Base-by-base conservation (phyloP, 2,329 filamentous ascomycete genomes). In the Parastagonospora nodorum region DNA sequence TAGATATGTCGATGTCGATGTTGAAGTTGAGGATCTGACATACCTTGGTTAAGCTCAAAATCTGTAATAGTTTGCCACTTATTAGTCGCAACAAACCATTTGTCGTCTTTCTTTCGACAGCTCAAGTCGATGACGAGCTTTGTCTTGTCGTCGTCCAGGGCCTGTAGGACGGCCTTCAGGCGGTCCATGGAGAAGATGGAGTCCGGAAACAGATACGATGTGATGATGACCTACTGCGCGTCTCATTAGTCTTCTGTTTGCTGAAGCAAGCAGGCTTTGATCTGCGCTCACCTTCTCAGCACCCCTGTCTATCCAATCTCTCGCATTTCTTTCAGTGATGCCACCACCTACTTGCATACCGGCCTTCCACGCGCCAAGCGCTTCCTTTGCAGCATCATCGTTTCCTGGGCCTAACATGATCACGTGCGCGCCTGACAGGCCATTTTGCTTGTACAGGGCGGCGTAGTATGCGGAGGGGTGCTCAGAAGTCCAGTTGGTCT, bases 41-140 rank as follows among this genome's bases (percentile, higher is more conserved):
- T 76, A 92, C 93, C 89, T 81, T 89, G 80, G 57, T 88, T 93
- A 58, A 99, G 86, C 71, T 97, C 91, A 86, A 96, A 96, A 67
- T 97, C 90, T 1, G 94, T 97, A 48, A 97, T 88, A 1, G 91
- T 96, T 80, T 97, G 94, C 94, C 94, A 99, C 74, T 96, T 96
- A 75, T 99, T 90, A 88, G 96, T 99, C 48, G 94, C 93, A n/a
- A 99, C 94, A 66, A 89, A 92, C 94, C 94, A 99, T 33, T 79
- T 87, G 48, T 87, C 80, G 32, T 82, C 88, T 53, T 86, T 87
- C 51, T 87, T 82, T 44, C 94, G 86, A 71, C 94, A 99, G 75
- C 92, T 96, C 19, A 99, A 83, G 70, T 99, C 94, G 71, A 99
- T 92, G 60, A 99, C 93, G 42, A 99, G 84, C 75, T 90, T 94